Base-by-base conservation (phyloP, 495 filamentous ascomycete genomes). In the Trichoderma erinaceum region DNA sequence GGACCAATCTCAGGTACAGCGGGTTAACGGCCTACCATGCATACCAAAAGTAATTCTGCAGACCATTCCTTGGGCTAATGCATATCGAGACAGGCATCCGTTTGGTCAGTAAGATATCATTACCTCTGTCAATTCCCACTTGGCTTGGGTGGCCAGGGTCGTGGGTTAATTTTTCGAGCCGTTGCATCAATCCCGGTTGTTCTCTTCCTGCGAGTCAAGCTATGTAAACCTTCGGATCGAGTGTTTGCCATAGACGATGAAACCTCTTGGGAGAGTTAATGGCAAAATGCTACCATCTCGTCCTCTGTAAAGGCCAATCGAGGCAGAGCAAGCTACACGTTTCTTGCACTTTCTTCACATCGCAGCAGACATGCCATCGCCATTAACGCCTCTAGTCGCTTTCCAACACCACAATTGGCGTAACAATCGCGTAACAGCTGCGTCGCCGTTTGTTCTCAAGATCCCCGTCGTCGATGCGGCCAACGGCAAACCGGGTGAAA, bases 61-160 rank as follows among this genome's bases (percentile, higher is more conserved):
- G 56, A 18, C 56, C 56, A 61, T 61, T 61, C 56, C 56, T 61
- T 61, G 56, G 56, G 56, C 56, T 61, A 61, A 61, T 61, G 23
- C 56, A 15, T 13, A 52, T 27, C 56, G 27, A 61, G 29, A 61
- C 56, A 61, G 21, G 48, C 27, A 27, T 32, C 56, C 4, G 13
- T 25, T 15, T 21, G 16, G 25, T 61, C 56, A 16, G 56, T 61
- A 61, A 2, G 23, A 27, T 61, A 27, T 61, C 56, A 16, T 16
- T 61, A n/a, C 27, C 27, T 61, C 21, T 4, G 8, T 25, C 2
- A 0, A 21, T 25, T n/a, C n/a, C 44, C n/a, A 11, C 15, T 48
- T 48, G 3, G 44, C 3, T 48, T 48, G 3, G 44, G n/a, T 15
- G 27, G 27, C 56, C 25, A 32, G 56, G 56, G n/a, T 61, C 10